Evolutionary conservation across 331 rosid genomes (phyloP).

Genomic region (Rhamnella rubrinervis): DNA sequence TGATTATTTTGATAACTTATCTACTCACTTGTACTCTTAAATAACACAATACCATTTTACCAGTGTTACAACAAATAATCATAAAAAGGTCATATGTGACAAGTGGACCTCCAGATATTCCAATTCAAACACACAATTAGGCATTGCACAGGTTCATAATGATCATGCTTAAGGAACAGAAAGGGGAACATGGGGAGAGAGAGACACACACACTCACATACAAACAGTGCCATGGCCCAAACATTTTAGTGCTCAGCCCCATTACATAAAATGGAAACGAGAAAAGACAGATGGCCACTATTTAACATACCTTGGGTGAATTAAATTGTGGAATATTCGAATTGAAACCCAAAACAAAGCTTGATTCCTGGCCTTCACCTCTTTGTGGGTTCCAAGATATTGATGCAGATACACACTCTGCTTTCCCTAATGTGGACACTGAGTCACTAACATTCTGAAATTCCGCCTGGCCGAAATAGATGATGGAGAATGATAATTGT

Average conservation of each 20-base stretch:
- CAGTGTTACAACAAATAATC: background rate
- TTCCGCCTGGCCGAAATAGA: slow-evolving; percentile 66
- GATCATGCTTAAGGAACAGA: background rate
- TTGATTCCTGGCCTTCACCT: slow-evolving; percentile 63
- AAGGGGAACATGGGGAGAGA: background rate
- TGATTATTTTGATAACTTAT: too few species aligned
- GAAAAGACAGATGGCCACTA: slow-evolving; percentile 6
- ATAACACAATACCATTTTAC: background rate
- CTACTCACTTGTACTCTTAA: background rate
- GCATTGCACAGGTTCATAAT: too few species aligned
- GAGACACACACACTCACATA: background rate
- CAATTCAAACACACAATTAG: background rate
- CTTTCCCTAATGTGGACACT: slow-evolving; percentile 64
- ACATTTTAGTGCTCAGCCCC: slow-evolving; percentile 6
- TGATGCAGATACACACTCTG: slow-evolving; percentile 68
- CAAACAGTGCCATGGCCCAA: background rate
- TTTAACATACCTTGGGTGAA: slow-evolving; percentile 68
- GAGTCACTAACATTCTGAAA: slow-evolving; percentile 85
- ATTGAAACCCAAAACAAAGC: slow-evolving; percentile 75
- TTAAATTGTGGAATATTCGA: slow-evolving; percentile 70
- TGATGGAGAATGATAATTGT: background rate
- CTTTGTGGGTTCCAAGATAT: slow-evolving; percentile 74
- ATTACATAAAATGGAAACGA: slow-evolving; percentile 19
- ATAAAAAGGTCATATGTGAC: background rate
- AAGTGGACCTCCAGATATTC: background rate